phyloP scores from a whole-genome alignment of 352 stramenopile species.

The Blastocystis hominis region DNA sequence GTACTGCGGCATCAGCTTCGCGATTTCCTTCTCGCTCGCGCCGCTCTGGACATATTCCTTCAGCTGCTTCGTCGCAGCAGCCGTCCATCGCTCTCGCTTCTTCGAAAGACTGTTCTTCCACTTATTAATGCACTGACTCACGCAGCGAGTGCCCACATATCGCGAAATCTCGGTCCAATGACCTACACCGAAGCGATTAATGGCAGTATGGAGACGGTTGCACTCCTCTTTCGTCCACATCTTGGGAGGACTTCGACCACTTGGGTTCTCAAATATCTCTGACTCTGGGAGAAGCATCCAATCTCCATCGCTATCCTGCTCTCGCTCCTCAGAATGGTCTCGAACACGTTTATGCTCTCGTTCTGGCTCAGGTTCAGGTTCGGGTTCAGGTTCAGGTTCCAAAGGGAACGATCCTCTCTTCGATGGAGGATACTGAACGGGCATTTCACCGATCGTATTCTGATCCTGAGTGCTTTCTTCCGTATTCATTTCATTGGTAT shows the following conservation, averaged over 20 bases:
- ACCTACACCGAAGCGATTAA: background rate
- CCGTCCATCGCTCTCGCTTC: conserved; percentile 22
- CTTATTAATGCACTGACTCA: conserved; percentile 57
- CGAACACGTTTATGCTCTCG: too few relatives aligned
- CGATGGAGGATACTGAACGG: too few relatives aligned
- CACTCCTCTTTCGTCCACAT: conserved; percentile 19
- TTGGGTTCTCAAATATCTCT: background rate
- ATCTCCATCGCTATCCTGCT: background rate
- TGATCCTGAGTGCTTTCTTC: too few relatives aligned
- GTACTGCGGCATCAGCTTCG: conserved; percentile 18
- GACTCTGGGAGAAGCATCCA: background rate
- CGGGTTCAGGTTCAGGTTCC: too few relatives aligned
- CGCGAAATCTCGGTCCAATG: conserved; percentile 10
- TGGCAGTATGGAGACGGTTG: background rate
- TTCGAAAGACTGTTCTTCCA: conserved; percentile 50
- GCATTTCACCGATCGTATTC: too few relatives aligned
- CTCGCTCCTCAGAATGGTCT: background rate
- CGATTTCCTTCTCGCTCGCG: conserved; percentile 10
- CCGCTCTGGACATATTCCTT: background rate
- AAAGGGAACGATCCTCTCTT: too few relatives aligned
- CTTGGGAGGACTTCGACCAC: background rate
- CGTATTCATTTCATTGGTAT: too few relatives aligned
- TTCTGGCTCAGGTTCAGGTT: too few relatives aligned
- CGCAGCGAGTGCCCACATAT: conserved; percentile 14
- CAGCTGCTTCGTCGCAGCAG: background rate